Evolutionary conservation across 108 stramenopile species (phyloP), one percentile per base, ranked within the genome.

Genomic region (Nannochloropsis gaditana): DNA sequence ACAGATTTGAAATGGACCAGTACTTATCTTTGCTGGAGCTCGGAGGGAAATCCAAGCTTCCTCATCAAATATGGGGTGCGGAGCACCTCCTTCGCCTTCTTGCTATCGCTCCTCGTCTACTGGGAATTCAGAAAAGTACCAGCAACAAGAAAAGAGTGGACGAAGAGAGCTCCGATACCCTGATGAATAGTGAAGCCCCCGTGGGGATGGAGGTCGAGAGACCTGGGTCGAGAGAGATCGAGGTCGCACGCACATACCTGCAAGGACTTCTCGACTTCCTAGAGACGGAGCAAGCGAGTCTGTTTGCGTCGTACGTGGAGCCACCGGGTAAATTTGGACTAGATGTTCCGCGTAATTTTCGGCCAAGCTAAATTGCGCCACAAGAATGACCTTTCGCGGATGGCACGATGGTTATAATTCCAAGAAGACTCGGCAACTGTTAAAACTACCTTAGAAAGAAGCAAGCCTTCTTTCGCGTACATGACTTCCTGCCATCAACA

Each of bases 31-130:
- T 73, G 2, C n/a, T 73, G 59, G 59, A 73, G 8, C 19, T 15
- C 11, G 11, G 19, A 59, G 19, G 42, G 42, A 19, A 21, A 59
- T 59, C 45, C 45, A 21, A 42, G 21, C 47, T 42, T 73, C 47
- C 84, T 45, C 19, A 84, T 41, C 45, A 84, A 47, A n/a, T 73
- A n/a, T 73, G 59, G 59, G 59, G 59, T 73, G 59, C 59, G 15
- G 59, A 73, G 59, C 59, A 73, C 59, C 59, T 73, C 2, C 59
- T 73, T 8, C 59, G 59, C n/a, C n/a, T 73, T 2, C 59, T 73
- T 73, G 59, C 59, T 73, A 73, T 73, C 15, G n/a, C 6, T n/a
- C 59, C 59, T n/a, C 59, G 59, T 73, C 59, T 73, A 2, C n/a
- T 73, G 59, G 59, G 19, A 6, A 6, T 0, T 5, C 5, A 73